Conservation (phyloP, 352 stramenopile species). For the Phytopythium litorale region DNA sequence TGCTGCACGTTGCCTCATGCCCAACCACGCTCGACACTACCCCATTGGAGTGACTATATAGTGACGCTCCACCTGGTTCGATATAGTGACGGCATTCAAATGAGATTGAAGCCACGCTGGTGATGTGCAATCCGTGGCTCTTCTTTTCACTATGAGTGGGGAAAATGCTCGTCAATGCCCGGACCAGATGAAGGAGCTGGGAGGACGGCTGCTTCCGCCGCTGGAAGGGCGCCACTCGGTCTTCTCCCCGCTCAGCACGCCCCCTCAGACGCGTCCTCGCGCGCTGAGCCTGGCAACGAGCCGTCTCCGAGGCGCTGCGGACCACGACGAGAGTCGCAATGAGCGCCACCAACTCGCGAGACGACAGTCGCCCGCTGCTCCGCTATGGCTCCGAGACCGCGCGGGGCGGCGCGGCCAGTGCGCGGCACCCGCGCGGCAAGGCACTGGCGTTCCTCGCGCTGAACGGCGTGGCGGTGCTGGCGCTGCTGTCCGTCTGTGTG, state of each 20-base stretch:
- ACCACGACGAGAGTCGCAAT: background rate
- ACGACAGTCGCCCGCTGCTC: constrained; percentile 53
- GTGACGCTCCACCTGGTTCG: background rate
- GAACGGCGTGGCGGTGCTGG: constrained; percentile 55
- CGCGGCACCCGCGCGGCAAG: constrained; percentile 20
- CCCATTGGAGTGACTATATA: background rate
- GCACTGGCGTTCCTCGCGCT: constrained; percentile 40
- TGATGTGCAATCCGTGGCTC: background rate
- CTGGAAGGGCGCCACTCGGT: background rate
- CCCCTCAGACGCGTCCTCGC: background rate
- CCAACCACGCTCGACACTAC: background rate
- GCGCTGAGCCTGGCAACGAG: background rate
- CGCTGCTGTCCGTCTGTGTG: constrained; percentile 52
- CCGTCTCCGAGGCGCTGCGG: background rate
- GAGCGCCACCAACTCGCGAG: background rate
- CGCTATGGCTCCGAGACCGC: constrained; percentile 48
- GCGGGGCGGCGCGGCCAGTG: constrained; percentile 2
- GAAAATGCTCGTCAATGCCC: background rate
- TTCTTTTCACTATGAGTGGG: background rate
- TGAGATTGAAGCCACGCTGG: background rate
- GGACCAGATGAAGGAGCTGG: background rate
- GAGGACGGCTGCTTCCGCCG: background rate
- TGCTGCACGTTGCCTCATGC: background rate
- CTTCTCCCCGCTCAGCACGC: background rate
- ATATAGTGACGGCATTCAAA: background rate